Conservation (phyloP, 1,284 basidiomycete genomes). For the Sporisorium graminicola region DNA sequence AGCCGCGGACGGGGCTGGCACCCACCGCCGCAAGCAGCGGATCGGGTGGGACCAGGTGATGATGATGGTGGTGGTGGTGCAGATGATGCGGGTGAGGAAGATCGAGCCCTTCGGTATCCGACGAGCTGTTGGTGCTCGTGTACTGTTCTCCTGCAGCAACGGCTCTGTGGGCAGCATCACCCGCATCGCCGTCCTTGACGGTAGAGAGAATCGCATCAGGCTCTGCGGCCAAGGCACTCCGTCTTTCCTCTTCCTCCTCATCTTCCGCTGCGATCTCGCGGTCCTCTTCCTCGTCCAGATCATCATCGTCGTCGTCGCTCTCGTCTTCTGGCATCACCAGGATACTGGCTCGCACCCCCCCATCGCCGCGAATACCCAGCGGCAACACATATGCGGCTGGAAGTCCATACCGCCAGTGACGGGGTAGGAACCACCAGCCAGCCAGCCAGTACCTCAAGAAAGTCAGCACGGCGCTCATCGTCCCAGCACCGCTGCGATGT, state of each 20-base stretch:
- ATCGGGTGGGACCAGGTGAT: conserved; percentile 41
- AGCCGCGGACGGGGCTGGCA: conserved; percentile 24
- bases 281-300: conserved; percentile 31
- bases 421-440: conserved; percentile 52
- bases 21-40: conserved; percentile 49
- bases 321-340: conserved; percentile 54
- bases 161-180: not conserved
- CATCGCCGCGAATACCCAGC: conserved; percentile 58
- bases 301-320: conserved; percentile 44
- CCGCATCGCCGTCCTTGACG: not conserved
- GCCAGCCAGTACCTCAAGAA: conserved; percentile 55
- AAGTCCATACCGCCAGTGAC: conserved; percentile 49
- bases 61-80: conserved; percentile 22
- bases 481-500: conserved; percentile 22
- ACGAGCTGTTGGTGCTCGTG: conserved; percentile 37
- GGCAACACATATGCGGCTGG: conserved; percentile 57
- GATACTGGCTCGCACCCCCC: conserved; percentile 58
- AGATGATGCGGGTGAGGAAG: conserved; percentile 7
- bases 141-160: conserved; percentile 12
- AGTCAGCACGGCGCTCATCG: conserved; percentile 42
- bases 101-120: conserved; percentile 20
- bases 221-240: conserved; percentile 10
- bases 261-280: conserved; percentile 45
- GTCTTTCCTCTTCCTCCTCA: conserved; percentile 30
- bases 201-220: conserved; percentile 10